phyloP scores from a whole-genome alignment of 2,329 filamentous ascomycete species.

The Keithomyces neogunnii region DNA sequence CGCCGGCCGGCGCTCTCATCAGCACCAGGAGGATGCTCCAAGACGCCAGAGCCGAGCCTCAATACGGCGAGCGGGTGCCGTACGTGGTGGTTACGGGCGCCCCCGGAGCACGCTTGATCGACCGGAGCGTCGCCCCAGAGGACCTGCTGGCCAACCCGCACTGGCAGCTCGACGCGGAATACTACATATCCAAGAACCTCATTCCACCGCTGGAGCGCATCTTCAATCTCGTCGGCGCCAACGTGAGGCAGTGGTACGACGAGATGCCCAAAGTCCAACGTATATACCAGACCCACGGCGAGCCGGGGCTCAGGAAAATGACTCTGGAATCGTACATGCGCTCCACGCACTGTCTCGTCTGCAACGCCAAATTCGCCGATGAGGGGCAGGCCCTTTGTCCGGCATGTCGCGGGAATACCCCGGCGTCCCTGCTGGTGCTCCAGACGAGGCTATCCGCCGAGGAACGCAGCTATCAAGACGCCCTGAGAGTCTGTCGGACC shows the following conservation, averaged over 20 bases:
- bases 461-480: conserved; percentile 54
- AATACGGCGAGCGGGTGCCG: conserved; percentile 90
- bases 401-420: conserved; percentile 44
- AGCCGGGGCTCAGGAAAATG: conserved; percentile 39
- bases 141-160: conserved; percentile 68
- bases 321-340: conserved; percentile 95
- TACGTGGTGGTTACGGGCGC: conserved; percentile 89
- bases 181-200: conserved; percentile 93
- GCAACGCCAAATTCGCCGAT: conserved; percentile 29
- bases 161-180: conserved; percentile 80
- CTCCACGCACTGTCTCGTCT: conserved; percentile 70
- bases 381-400: conserved; percentile 42
- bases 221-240: conserved; percentile 91
- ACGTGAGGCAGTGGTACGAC: conserved; percentile 85
- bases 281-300: conserved; percentile 35
- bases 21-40: conserved; percentile 78
- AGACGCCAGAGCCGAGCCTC: conserved; percentile 79
- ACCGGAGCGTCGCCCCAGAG: conserved; percentile 85
- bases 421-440: conserved; percentile 56
- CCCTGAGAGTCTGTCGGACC: conserved; percentile 67
- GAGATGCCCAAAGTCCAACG: conserved; percentile 91
- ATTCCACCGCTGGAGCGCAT: conserved; percentile 94
- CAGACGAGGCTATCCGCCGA: conserved; percentile 51
- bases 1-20: conserved; percentile 82
- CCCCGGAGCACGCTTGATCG: conserved; percentile 75